Base-by-base conservation (phyloP, 306 rosid species). In the Corylus heterophylla region DNA sequence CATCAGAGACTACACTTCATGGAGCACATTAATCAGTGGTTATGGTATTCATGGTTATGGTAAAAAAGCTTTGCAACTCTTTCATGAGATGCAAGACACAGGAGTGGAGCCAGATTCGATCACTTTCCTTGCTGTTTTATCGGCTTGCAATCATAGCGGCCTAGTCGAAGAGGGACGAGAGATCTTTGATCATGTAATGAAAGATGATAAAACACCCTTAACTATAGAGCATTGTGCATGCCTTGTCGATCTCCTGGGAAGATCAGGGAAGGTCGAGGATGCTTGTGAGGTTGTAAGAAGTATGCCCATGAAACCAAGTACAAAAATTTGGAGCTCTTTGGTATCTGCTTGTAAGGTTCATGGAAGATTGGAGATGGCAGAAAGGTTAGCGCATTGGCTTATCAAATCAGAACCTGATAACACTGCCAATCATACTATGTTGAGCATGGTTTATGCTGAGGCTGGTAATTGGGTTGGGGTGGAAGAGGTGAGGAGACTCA, bases 141-240 rank as follows among this genome's bases (percentile, higher is more conserved):
- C 89, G 45, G 90, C 97, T 54, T 91, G 97, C 74, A 88, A 85
- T 86, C 94, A 91, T 63, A 83, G 89, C 37, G 92, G 97, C 54
- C 89, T 91, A 51, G 89, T 88, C 35, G 42, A 76, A 20, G 91
- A 89, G 81, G 97, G 89, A 17, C 84, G 82, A 74, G 59, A n/a
- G 69, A 61, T 89, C 52, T 89, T 91, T 76, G 72, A 84, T 18
- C 77, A 75, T 67, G 66, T 79, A 66, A 73, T 71, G 44, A 77
- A 70, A 74, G 89, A 74, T 18, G 79, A 58, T 58, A 44, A 82
- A 71, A 73, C 83, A 74, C 76, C 78, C 50, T 52, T 80, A 74
- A 80, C 85, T 7, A 12, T 64, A 44, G 91, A 89, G 82, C 97
- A 89, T 67, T 91, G 86, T 67, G 87, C 93, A 78, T 89, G 93